Base-by-base conservation (phyloP, 176 grass and related monocot species). In the Musa acuminata region DNA sequence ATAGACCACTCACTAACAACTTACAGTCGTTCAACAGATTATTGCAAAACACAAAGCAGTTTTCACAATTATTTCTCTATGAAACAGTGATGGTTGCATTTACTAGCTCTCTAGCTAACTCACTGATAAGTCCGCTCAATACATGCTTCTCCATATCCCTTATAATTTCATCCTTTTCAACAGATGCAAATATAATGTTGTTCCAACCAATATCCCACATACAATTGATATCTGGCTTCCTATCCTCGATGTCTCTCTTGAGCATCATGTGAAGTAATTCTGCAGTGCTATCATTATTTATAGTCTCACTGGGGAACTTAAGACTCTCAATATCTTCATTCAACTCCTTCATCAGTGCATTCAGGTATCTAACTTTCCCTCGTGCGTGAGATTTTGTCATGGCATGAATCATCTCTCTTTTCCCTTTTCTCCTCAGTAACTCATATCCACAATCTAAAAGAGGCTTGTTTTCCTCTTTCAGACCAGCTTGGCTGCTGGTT, bases 201-300 rank as follows among this genome's bases (percentile, higher is more conserved):
- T 87, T 87, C 95, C 90, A 99, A 13, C 84, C 83, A 43, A 91
- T 89, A 71, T 91, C 88, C 95, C 95, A 94, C 81, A 80, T 80
- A 9, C 88, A 87, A 85, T 91, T 91, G 51, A 82, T 73, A 84
- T 94, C 95, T 12, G 88, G 81, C 58, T 89, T 82, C 8, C 67
- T 74, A 19, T 52, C 81, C 26, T 75, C 58, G 20, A 94, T 87
- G 78, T 99, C 95, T n/a, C 80, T 81, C 54, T 70, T 51, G 62
- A 99, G 80, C 19, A 89, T 82, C 82, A 53, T 80, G 6, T 75
- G 79, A 65, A 87, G 20, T 51, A 72, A 72, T 53, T 86, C 82
- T 64, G 83, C 82, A 21, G 59, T 35, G 50, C 83, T 55, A 19
- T 53, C 73, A n/a, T 64, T 79, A 2, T 17, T 66, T 13, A 50